Base-by-base conservation (phyloP, 2,329 filamentous ascomycete species). In the Dryadomyces quercivorus region DNA sequence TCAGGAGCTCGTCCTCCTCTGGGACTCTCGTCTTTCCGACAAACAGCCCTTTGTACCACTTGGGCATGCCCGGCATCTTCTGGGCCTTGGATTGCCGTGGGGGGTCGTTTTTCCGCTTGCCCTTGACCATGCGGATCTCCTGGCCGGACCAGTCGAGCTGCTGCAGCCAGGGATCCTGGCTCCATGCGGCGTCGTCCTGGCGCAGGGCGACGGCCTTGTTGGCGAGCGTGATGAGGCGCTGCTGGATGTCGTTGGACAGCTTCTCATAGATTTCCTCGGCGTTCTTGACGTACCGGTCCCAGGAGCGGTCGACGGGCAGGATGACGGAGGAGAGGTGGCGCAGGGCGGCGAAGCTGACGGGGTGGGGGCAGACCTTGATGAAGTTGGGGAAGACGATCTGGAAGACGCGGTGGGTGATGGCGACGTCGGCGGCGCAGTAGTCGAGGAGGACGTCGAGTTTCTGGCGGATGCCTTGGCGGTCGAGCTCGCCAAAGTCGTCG, bases 131-230 rank as follows among this genome's bases (percentile, higher is more conserved):
- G 65, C 81, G 91, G 58, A 95, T 77, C 66, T 95, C 88, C 68
- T 97, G 91, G 3, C 88, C 89, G 1, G 88, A 87, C 93, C 93
- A 98, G 72, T 98, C 91, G 52, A 98, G 78, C 72, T 98, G 93
- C 59, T 78, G 79, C 63, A 98, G 69, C 94, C 94, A 98, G 5
- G 91, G 88, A 63, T 98, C 92, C 44, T 78, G 84, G 54, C 75
- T 72, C 72, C 88, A 95, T 48, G 83, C 75, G 22, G 84, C 77
- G 0, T 81, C 70, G 48, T 89, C 72, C 1, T 78, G 78, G 62
- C 89, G 94, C 55, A 88, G 73, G 58, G 84, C 79, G 13, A 95
- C 65, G 0, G 93, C 92, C 65, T 85, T 85, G 10, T 94, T 76
- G 1, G 89, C 82, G 6, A 98, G 72, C 3, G 77, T 77, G 3